A percentile compares a stretch with the other conserved stretches of the same genome.
Conservation (phyloP, 345 rosid genomes). For the Bretschneidera sinensis region DNA sequence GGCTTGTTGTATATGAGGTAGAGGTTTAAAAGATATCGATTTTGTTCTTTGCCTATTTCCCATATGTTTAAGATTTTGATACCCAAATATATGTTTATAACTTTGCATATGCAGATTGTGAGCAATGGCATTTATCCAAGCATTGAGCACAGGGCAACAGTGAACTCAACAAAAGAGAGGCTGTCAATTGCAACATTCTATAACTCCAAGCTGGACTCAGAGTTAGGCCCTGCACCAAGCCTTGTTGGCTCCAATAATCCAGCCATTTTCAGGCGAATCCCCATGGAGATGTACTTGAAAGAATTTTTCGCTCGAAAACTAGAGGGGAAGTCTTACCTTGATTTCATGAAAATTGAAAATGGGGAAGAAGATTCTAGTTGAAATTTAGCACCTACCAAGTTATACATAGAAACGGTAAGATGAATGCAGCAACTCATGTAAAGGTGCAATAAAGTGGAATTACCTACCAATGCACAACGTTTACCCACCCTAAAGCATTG, state of each 20-base stretch:
- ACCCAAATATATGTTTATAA: not conserved
- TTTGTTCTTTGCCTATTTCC: too few relatives aligned
- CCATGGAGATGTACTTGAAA: slow-evolving; percentile 23
- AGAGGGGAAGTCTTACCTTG: slow-evolving; percentile 26
- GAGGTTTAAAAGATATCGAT: too few relatives aligned
- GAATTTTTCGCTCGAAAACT: slow-evolving; percentile 24
- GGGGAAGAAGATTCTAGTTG: too few relatives aligned
- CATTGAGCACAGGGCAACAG: slow-evolving; percentile 28
- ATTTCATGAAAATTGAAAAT: slow-evolving; percentile 15
- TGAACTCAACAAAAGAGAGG: slow-evolving; percentile 18
- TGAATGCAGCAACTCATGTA: too few relatives aligned
- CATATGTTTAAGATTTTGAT: not conserved
- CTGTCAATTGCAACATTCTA: slow-evolving; percentile 21
- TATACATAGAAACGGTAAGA: too few relatives aligned
- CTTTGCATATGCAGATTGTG: slow-evolving; percentile 12
- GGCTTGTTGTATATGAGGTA: too few relatives aligned
- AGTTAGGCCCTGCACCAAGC: slow-evolving; percentile 25
- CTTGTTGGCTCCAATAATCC: slow-evolving; percentile 7
- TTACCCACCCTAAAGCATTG: slow-evolving; percentile 67
- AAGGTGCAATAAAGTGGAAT: too few relatives aligned
- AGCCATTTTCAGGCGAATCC: slow-evolving; percentile 9
- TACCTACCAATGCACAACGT: slow-evolving; percentile 48
- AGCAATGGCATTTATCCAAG: slow-evolving; percentile 28
- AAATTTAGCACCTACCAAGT: too few relatives aligned
- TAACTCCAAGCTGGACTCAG: slow-evolving; percentile 18